Evolutionary conservation across 306 rosid genomes (phyloP).

Genomic region (Adenanthera pavonina): DNA sequence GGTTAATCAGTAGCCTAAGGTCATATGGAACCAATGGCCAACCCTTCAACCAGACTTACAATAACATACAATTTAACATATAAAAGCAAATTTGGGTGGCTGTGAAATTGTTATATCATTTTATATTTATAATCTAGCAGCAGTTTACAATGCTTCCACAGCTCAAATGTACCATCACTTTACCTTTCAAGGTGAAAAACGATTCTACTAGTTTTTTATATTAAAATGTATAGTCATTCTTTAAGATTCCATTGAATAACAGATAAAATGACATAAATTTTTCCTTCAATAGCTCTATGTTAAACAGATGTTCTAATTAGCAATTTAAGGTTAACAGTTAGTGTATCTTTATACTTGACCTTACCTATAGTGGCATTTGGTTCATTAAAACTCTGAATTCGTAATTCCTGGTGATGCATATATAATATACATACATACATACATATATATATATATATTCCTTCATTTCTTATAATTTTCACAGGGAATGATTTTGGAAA

Average conservation of each 20-base stretch:
- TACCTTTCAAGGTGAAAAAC: too few species aligned
- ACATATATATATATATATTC: too few species aligned
- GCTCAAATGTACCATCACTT: too few species aligned
- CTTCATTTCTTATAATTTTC: too few species aligned
- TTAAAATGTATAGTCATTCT: background rate
- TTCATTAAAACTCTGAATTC: background rate
- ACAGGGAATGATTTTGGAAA: too few species aligned
- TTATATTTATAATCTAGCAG: background rate
- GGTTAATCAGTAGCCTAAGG: background rate
- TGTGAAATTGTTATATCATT: background rate
- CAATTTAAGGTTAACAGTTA: background rate
- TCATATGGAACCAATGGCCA: background rate
- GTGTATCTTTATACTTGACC: background rate
- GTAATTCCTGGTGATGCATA: background rate
- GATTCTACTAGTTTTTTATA: background rate
- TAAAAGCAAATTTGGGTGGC: background rate
- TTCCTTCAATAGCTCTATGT: background rate
- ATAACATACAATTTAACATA: background rate
- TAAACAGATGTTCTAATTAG: background rate
- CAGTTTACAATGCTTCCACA: background rate
- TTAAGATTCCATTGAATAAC: too few species aligned
- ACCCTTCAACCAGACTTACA: background rate
- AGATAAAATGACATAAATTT: background rate
- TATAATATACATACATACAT: too few species aligned
- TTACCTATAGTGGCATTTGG: background rate